phyloP scores from a whole-genome alignment of 352 stramenopile genomes.

The Thalassiosira hispida region DNA sequence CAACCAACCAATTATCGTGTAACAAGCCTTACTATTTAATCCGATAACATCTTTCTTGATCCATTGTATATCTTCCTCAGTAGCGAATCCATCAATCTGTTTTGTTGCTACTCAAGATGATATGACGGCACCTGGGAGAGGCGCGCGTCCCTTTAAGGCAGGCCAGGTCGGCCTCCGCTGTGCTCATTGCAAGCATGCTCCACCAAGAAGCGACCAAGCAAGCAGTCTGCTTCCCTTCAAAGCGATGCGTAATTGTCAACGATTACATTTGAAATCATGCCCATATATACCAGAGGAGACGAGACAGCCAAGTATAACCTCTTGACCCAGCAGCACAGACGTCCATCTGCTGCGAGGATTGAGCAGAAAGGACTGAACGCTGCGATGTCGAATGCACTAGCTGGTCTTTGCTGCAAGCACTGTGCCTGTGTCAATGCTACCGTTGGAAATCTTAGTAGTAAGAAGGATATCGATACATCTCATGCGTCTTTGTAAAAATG shows the following conservation, averaged over 20 bases:
- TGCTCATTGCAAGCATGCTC: constrained; percentile 61
- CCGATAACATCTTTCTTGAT: constrained; percentile 33
- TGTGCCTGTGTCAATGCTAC: constrained; percentile 19
- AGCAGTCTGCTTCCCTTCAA: constrained; percentile 70
- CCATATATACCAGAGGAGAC: too few relatives aligned
- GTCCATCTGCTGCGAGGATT: too few relatives aligned
- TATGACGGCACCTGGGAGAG: constrained; percentile 9
- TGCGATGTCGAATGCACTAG: too few relatives aligned
- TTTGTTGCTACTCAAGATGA: constrained; percentile 27
- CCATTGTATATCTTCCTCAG: constrained; percentile 40
- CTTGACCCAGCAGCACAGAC: too few relatives aligned
- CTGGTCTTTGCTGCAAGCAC: constrained; percentile 71
- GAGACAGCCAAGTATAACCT: too few relatives aligned
- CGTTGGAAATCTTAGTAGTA: too few relatives aligned
- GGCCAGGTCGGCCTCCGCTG: constrained; percentile 75
- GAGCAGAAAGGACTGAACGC: too few relatives aligned
- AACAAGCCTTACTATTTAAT: constrained; percentile 8
- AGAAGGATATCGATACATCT: too few relatives aligned
- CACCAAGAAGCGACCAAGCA: constrained; percentile 40
- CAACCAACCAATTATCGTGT: too few relatives aligned
- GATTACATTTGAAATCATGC: constrained; percentile 59
- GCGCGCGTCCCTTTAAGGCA: constrained; percentile 49
- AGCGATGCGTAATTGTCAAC: constrained; percentile 75
- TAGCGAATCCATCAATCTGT: constrained; percentile 28
- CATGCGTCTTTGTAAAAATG: constrained; percentile 53